A percentile compares a stretch with the other conserved stretches of the same genome.
Conservation (phyloP, 257 asterid species). For the Solanum bulbocastanum region DNA sequence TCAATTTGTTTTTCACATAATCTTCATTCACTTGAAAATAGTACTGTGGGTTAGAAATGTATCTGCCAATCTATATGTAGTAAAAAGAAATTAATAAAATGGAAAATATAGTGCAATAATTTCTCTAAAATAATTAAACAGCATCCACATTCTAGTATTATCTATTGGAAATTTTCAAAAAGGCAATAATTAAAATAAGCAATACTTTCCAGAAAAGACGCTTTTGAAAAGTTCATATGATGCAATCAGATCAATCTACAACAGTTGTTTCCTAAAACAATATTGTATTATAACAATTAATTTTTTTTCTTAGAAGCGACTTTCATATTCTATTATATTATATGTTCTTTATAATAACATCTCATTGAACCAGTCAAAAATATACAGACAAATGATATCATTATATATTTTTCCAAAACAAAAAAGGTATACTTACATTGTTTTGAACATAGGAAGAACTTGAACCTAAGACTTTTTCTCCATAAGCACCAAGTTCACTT, state of each 20-base stretch:
- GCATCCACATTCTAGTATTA: not conserved
- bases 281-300: not conserved
- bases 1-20: conserved; percentile 17
- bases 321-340: not conserved
- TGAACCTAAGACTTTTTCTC: conserved; percentile 7
- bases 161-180: not conserved
- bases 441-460: conserved; percentile 5
- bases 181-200: not conserved
- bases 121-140: not conserved
- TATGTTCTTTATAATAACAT: not conserved
- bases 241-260: no score
- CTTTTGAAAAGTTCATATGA: no score
- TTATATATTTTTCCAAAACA: not conserved
- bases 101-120: not conserved
- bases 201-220: not conserved
- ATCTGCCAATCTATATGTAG: conserved; percentile 9
- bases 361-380: accelerated
- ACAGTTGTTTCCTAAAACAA: no score
- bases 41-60: conserved; percentile 15
- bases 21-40: conserved; percentile 20
- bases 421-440: not conserved
- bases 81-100: not conserved
- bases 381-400: not conserved
- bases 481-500: conserved; percentile 4
- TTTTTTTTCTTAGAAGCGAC: not conserved